phyloP scores from a whole-genome alignment of 768 basidiomycete species.

The Terana coerulea region DNA sequence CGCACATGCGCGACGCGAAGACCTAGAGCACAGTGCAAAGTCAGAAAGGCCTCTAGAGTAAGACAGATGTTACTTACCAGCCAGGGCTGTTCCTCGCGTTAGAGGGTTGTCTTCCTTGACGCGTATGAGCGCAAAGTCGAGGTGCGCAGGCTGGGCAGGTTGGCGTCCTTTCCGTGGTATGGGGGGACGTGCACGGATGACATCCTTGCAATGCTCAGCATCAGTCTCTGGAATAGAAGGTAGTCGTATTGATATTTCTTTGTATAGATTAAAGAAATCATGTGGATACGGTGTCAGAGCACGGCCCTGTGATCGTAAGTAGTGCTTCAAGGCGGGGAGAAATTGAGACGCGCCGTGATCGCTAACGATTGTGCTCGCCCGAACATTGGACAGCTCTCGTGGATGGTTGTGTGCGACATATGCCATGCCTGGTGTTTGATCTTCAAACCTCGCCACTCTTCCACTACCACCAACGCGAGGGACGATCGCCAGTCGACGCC shows the following conservation, averaged over 20 bases:
- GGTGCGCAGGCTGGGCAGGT: neutral
- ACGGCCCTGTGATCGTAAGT: neutral
- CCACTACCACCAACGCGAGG: too few species aligned
- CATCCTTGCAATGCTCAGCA: neutral
- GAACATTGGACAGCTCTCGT: neutral
- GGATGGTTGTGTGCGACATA: neutral
- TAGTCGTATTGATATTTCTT: neutral
- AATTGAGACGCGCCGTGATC: neutral
- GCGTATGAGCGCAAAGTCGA: neutral
- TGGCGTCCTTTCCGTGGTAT: neutral
- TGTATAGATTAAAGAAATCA: neutral
- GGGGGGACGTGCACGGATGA: neutral
- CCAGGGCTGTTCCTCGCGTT: neutral
- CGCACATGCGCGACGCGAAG: conserved; percentile 4
- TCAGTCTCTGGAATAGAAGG: neutral
- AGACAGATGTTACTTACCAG: neutral
- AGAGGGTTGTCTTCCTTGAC: neutral
- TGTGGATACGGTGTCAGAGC: neutral
- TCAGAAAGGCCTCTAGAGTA: neutral
- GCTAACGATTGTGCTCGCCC: neutral
- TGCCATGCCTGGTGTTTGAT: neutral
- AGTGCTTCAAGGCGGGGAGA: neutral
- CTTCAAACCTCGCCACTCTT: neutral
- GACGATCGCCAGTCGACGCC: neutral
- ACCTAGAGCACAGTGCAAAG: neutral